Conservation (phyloP, 1,284 basidiomycete species). For the Thelephora terrestris region DNA sequence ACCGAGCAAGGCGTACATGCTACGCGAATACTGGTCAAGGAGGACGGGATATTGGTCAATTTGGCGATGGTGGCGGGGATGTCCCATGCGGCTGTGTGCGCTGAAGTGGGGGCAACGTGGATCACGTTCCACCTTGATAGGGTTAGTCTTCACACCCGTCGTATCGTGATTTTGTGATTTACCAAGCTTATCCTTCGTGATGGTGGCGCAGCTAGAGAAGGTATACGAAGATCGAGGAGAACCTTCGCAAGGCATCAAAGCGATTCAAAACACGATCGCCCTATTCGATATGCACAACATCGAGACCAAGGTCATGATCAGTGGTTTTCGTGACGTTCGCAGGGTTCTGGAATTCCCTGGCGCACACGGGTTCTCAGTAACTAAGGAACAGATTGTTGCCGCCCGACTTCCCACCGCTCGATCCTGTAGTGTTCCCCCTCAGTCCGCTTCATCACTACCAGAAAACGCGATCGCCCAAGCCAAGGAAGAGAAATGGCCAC, state of each 20-base stretch:
- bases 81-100: conserved; percentile 43
- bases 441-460: background rate
- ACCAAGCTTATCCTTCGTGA: background rate
- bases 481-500: background rate
- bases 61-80: conserved; percentile 39
- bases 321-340: conserved; percentile 19
- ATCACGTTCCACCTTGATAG: conserved; percentile 39
- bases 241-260: conserved; percentile 33
- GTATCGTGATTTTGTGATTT: background rate
- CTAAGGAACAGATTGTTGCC: background rate
- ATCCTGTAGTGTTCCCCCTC: background rate
- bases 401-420: background rate
- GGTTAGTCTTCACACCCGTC: conserved; percentile 26
- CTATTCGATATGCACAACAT: conserved; percentile 35
- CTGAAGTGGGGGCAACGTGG: conserved; percentile 35
- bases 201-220: conserved; percentile 1
- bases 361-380: background rate
- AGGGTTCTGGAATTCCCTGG: background rate
- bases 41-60: conserved; percentile 36
- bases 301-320: conserved; percentile 32
- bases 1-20: conserved; percentile 44
- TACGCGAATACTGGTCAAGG: conserved; percentile 27
- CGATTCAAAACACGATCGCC: conserved; percentile 36
- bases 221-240: conserved; percentile 5
- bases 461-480: background rate